Evolutionary conservation across 108 stramenopile species (phyloP), one percentile per base, ranked within the genome.

Genomic region (Aurantiochytrium sp.): DNA sequence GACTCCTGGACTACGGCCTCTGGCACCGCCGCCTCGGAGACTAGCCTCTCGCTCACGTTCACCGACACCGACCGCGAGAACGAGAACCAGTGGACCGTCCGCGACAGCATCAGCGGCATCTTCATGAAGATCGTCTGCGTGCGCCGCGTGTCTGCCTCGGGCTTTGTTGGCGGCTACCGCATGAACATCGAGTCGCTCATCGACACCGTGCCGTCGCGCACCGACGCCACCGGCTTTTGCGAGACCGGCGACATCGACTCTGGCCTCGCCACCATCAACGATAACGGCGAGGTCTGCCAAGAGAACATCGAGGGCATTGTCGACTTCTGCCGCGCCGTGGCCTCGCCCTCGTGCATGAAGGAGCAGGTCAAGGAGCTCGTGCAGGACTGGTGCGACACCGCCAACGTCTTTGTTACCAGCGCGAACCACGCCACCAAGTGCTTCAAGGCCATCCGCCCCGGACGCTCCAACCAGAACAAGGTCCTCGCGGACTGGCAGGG

Each of bases 301-400:
- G 73, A 81, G 39, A 81, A 81, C 45, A 81, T 81, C 30, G 42
- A 81, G n/a, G 73, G 32, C 73, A 81, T 81, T 81, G 39, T 41
- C 32, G 73, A 37, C 1, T 48, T 81, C 39, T 81, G 73, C 73
- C 73, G 73, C 24, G 73, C 73, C n/a, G 39, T 81, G 17, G 73
- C 39, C 15, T 48, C 73, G 2, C 73, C 73, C 6, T 48, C 73
- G n/a, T 81, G 73, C 73, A 81, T 48, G 45, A 22, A n/a, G 39
- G 21, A 22, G n/a, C 24, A 81, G 19, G 32, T 81, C 42, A 12
- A 6, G 6, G 45, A 22, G n/a, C 24, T 27, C 27, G 73, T 81
- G 6, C 12, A 48, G 15, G 45, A 81, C 45, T 81, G 73, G 73
- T 81, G 73, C 45, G 45, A 41, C 73, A 81, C 73, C n/a, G 73